Percentiles rank a stretch among this genome's conserved stretches.
Evolutionary conservation across 768 basidiomycete species (phyloP).

Genomic region (Rhodotorula babjevae): DNA sequence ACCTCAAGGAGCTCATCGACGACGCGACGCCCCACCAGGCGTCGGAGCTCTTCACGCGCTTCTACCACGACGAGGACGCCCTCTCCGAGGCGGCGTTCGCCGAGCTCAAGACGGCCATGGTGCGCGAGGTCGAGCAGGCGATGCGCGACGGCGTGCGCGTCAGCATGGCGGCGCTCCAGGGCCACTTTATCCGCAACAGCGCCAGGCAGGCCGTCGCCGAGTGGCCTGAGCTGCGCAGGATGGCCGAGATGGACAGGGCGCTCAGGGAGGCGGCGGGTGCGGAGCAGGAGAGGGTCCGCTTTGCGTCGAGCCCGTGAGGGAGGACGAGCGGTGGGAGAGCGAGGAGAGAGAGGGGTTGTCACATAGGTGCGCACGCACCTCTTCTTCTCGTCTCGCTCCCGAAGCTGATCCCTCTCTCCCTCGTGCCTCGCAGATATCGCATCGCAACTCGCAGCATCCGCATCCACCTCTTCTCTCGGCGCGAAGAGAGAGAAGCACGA

Average conservation of each 20-base stretch:
- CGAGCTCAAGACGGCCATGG: slow-evolving; percentile 56
- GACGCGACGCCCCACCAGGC: slow-evolving; percentile 82
- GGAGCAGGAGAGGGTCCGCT: slow-evolving; percentile 1
- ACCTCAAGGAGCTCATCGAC: slow-evolving; percentile 73
- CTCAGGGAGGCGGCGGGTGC: slow-evolving; percentile 1
- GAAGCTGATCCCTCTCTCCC: too few species aligned
- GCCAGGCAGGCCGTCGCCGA: slow-evolving; percentile 43
- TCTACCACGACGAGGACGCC: slow-evolving; percentile 60
- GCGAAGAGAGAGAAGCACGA: too few species aligned
- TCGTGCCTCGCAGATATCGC: background rate
- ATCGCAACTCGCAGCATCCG: background rate
- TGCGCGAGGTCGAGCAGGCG: slow-evolving; percentile 56
- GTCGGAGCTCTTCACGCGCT: slow-evolving; percentile 67
- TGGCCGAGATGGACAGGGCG: slow-evolving; percentile 25
- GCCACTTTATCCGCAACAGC: slow-evolving; percentile 75
- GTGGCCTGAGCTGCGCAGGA: slow-evolving; percentile 39
- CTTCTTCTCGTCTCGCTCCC: background rate
- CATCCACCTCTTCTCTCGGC: too few species aligned
- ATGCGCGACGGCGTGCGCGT: slow-evolving; percentile 57
- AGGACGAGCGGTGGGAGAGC: too few species aligned
- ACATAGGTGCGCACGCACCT: background rate
- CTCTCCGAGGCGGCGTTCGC: slow-evolving; percentile 49
- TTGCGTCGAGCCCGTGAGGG: slow-evolving; percentile 13
- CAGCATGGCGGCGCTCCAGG: slow-evolving; percentile 96
- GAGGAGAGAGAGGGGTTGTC: background rate